Evolutionary conservation across 208 protist species (phyloP), one percentile per base, ranked within the genome.

Genomic region (Leishmania amazonensis): DNA sequence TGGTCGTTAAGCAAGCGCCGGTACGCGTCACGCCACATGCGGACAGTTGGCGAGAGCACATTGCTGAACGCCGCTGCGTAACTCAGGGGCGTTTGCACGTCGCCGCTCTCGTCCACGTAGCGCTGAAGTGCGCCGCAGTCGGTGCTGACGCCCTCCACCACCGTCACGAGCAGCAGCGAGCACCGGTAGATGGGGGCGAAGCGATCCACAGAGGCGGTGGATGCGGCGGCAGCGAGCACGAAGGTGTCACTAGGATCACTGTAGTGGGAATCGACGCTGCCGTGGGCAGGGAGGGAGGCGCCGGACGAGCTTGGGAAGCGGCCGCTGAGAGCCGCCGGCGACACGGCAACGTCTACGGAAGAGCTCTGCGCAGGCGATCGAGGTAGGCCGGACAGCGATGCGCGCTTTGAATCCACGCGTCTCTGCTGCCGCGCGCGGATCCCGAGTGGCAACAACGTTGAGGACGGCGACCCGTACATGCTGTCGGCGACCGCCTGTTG

Each of bases 21-120:
- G 78, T 96, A 95, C 19, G 91, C 91, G n/a, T 93, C 89, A 24
- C 88, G 87, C 91, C 93, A 96, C 15, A 31, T n/a, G 28, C 72
- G 75, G 81, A 88, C 92, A 0, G 79, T 70, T 7, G 81, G 74
- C 19, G 81, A 80, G 17, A 78, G 77, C 15, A 86, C 62, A 17
- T 85, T 72, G 19, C 91, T 88, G 75, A 93, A 96, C 8, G 87
- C 80, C 3, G 87, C 78, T 4, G 85, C 84, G 75, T 95, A 96
- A 79, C 89, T 89, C 53, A 93, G 60, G 51, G 90, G 77, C 3
- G 87, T 92, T 80, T 97, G 94, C 70, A 95, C 81, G 51, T 97
- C 94, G 40, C 84, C 85, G 38, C 84, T 94, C 86, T 89, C 89
- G 85, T 97, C 94, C 51, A 96, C 86, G 86, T 97, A 97, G 28